Evolutionary conservation across 176 grass and related monocot species (phyloP).

Genomic region (Eleusine indica): DNA sequence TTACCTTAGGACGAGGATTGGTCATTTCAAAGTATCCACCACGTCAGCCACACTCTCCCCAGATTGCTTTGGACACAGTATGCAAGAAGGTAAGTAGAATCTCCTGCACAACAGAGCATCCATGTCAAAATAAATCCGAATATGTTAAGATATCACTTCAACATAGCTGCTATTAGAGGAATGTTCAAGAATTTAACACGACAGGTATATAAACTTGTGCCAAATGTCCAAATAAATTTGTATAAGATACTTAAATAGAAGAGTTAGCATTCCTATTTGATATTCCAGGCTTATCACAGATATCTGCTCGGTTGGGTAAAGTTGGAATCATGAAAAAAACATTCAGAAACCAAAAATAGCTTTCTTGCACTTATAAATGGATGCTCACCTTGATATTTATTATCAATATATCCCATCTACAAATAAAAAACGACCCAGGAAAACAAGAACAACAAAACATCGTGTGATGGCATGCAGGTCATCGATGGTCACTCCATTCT

Average conservation of each 20-base stretch:
- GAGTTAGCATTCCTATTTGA: not conserved
- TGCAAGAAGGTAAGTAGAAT: conserved; percentile 92
- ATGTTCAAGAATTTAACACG: not conserved
- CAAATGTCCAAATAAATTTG: not conserved
- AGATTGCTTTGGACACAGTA: conserved; percentile 97
- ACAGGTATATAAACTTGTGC: conserved; percentile 25
- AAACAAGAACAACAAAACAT: no score
- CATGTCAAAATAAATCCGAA: conserved; percentile 80
- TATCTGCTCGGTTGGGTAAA: no score
- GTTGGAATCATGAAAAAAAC: no score
- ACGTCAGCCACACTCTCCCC: conserved; percentile 98
- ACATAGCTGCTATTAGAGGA: conserved; percentile 1
- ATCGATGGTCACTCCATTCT: no score
- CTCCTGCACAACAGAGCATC: conserved; percentile 72
- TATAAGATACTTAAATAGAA: conserved; percentile 17
- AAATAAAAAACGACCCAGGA: no score
- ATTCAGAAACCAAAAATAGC: no score
- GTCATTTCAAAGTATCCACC: conserved; percentile 99
- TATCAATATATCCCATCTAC: no score
- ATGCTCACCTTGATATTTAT: no score
- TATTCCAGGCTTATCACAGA: not conserved
- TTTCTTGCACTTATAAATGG: no score
- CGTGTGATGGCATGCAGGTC: no score
- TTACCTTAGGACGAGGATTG: conserved; percentile 84
- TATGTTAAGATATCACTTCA: conserved; percentile 39